Conservation (phyloP, 345 rosid genomes). For the Acer negundo region DNA sequence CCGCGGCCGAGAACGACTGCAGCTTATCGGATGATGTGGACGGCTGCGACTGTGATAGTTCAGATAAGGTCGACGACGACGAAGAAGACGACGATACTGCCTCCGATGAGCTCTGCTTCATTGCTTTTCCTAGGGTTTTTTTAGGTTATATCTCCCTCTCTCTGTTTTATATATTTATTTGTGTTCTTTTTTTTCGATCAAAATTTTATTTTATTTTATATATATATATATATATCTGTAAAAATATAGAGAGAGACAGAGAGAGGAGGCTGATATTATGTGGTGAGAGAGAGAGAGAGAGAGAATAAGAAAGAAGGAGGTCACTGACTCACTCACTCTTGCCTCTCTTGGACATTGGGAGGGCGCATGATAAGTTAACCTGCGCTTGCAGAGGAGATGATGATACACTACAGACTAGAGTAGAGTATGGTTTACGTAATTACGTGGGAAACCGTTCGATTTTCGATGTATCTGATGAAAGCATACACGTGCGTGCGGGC, state of each 20-base stretch:
- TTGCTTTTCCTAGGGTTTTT: conserved; percentile 28
- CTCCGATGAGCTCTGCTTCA: conserved; percentile 66
- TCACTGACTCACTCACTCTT: not conserved
- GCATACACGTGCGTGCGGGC: conserved; percentile 22
- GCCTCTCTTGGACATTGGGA: conserved; percentile 26
- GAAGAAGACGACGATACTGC: conserved; percentile 65
- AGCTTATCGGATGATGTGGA: conserved; percentile 46
- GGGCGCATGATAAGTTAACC: conserved; percentile 41
- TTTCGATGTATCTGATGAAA: not conserved
- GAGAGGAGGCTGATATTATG: conserved; percentile 24
- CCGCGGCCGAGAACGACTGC: conserved; percentile 43
- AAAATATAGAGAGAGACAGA: conserved; percentile 15
- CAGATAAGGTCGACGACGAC: conserved; percentile 28
- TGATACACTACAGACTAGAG: not conserved
- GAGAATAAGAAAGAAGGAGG: conserved; percentile 15
- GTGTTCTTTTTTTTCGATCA: not conserved
- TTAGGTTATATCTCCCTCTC: not conserved
- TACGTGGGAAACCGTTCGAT: conserved; percentile 5
- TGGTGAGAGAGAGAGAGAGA: conserved; percentile 22
- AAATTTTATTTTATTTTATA: not conserved
- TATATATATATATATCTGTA: not conserved
- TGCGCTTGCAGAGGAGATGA: conserved; percentile 17
- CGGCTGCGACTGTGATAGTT: conserved; percentile 55
- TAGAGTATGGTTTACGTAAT: not conserved
- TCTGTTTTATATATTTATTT: conserved; percentile 10